Evolutionary conservation across 306 rosid genomes (phyloP), one percentile per base, ranked within the genome.

Genomic region (Sechiopsis laciniata): DNA sequence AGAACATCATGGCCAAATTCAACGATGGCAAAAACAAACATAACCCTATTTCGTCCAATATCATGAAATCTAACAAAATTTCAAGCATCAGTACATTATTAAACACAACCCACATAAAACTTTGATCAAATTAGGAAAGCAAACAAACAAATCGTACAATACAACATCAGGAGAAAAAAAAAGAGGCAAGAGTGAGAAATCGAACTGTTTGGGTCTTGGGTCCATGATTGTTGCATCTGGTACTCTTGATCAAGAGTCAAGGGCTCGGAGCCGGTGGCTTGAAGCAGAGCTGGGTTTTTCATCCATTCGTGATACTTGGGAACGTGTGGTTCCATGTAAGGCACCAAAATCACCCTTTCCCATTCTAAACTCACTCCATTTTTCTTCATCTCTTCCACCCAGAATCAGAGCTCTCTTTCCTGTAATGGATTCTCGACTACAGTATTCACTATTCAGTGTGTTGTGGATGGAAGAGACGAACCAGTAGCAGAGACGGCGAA

Each of bases 251-350:
- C 81, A 13, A 94, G 91, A 52, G 92, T 76, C 55, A 94, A 96
- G 50, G 97, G 97, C 10, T 94, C 98, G 19, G 96, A 90, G 11
- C 80, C 96, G 0, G 98, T 94, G 82, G 96, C 97, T 81, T 89
- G 78, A 73, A 90, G 98, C 17, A 94, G 89, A 73, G 85, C 82
- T 2, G 89, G 89, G 79, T 89, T 85, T 79, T 82, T 85, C 98
- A 94, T 90, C 98, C 97, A 94, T 2, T 75, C 52, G 20, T 90
- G 98, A 80, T 94, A 94, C 74, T 82, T 86, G 0, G 94, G 91
- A 0, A 94, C 98, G 62, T 94, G 98, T 0, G 83, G 75, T 45
- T 86, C 86, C 97, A 86, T 86, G 88, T 90, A 94, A 17, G 95
- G 96, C 11, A 94, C 95, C 64, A 94, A 56, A 20, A 89, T 83